Evolutionary conservation across 352 stramenopile genomes (phyloP).

Genomic region (Blastocystis sp.): DNA sequence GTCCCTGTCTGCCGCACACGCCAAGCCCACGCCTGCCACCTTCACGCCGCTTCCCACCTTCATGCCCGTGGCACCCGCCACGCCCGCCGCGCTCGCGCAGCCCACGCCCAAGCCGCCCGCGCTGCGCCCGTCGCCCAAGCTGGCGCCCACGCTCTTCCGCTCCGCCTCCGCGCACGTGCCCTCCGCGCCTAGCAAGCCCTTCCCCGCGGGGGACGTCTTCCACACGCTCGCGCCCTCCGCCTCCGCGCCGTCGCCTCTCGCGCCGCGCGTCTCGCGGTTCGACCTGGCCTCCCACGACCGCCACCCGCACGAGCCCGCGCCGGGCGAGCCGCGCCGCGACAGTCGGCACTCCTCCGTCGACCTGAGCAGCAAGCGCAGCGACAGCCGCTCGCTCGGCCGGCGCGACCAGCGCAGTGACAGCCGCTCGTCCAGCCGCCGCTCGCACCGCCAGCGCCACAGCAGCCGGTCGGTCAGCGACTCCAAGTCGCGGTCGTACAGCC

Average conservation of each 20-base stretch:
- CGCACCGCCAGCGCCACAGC: neutral
- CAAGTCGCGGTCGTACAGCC: neutral
- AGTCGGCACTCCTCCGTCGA: neutral
- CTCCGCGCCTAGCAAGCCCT: neutral
- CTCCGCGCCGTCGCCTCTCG: neutral
- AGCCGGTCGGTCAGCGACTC: constrained; percentile 4
- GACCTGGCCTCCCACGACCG: constrained; percentile 1
- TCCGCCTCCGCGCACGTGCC: neutral
- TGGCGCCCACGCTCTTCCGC: neutral
- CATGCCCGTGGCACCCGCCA: neutral
- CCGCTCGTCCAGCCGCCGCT: constrained; percentile 6
- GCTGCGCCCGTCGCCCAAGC: neutral
- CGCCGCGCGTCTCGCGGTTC: neutral
- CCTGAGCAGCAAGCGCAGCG: neutral
- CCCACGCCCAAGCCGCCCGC: too few relatives aligned
- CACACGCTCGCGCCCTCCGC: neutral
- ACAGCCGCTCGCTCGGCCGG: neutral
- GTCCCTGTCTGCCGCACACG: neutral
- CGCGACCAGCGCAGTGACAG: neutral
- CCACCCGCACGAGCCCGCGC: neutral
- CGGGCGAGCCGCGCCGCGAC: neutral
- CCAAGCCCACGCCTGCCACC: neutral
- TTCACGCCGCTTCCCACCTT: neutral
- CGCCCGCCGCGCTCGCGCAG: neutral
- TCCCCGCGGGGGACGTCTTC: neutral